phyloP scores from a whole-genome alignment of 768 basidiomycete species.

The Naganishia onofrii region DNA sequence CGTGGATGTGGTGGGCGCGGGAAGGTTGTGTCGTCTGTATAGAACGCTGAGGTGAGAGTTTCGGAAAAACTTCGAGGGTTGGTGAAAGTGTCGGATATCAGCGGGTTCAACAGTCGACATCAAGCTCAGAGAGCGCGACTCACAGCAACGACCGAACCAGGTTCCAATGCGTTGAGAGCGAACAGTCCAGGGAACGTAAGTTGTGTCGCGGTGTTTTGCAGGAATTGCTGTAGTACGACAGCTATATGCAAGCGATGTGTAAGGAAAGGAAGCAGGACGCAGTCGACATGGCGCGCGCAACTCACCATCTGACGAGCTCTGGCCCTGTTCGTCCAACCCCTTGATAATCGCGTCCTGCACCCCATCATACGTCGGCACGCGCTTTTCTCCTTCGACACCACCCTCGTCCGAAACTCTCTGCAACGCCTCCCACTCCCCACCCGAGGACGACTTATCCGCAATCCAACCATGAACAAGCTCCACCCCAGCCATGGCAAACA shows the following conservation, averaged over 20 bases:
- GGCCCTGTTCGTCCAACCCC: constrained; percentile 62
- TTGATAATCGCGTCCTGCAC: constrained; percentile 73
- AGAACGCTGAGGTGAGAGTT: constrained; percentile 86
- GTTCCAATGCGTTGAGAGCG: constrained; percentile 59
- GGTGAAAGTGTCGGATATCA: not conserved
- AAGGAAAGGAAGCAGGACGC: not conserved
- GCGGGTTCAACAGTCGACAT: not conserved
- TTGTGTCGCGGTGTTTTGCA: constrained; percentile 72
- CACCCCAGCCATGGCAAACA: constrained; percentile 80
- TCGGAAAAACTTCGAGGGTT: constrained; percentile 65
- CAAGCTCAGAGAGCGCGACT: not conserved
- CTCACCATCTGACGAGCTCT: not conserved
- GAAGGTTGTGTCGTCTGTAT: constrained; percentile 55
- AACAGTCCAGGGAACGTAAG: constrained; percentile 85
- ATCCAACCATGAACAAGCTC: constrained; percentile 83
- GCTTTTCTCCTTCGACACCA: not conserved
- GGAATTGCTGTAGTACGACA: constrained; percentile 37
- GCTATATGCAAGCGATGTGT: not conserved
- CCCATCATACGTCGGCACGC: constrained; percentile 59
- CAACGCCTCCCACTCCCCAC: constrained; percentile 40
- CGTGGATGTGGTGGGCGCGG: not conserved
- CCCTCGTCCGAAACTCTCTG: constrained; percentile 3
- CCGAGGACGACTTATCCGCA: constrained; percentile 36
- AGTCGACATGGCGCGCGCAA: constrained; percentile 42
- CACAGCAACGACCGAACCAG: constrained; percentile 66